These are phyloP conservation scores for Yamadazyma kanchanaburiensis DNA, from an alignment of 1,139 yeast genomes.

Conservation along the genomic window DNA sequence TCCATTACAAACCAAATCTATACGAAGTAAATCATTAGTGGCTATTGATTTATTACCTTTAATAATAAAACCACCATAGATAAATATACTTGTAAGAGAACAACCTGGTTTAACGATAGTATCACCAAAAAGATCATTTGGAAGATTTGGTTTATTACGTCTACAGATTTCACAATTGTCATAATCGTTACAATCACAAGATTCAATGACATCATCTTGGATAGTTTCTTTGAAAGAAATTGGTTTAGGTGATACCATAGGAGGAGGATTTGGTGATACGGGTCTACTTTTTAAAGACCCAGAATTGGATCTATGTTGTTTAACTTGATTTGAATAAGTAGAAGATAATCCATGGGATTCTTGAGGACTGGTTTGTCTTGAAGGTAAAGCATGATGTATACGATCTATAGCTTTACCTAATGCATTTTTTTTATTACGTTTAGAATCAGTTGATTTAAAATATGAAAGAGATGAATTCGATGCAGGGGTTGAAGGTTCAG, in stretches of 20 bases:
- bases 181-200: background rate
- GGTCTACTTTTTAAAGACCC: constrained; percentile 21
- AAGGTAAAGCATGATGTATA: constrained; percentile 5
- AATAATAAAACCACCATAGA: constrained; percentile 40
- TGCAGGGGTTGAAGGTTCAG: constrained; percentile 11
- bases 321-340: constrained; percentile 33
- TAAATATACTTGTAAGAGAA: constrained; percentile 22
- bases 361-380: constrained; percentile 7
- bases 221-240: constrained; percentile 1
- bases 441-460: constrained; percentile 11
- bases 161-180: constrained; percentile 5
- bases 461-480: constrained; percentile 9
- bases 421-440: constrained; percentile 5
- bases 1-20: constrained; percentile 27
- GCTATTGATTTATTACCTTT: constrained; percentile 27
- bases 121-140: constrained; percentile 13
- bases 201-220: background rate
- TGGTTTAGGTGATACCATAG: constrained; percentile 8
- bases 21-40: constrained; percentile 33
- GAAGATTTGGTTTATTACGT: constrained; percentile 1
- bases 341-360: constrained; percentile 14
- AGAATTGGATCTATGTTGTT: constrained; percentile 30
- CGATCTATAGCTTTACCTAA: constrained; percentile 7
- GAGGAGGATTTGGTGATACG: constrained; percentile 16
- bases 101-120: constrained; percentile 7